Percentiles rank a stretch among this genome's conserved stretches.
Conservation (phyloP, 805 yeast species). For the Candida ulmi region DNA sequence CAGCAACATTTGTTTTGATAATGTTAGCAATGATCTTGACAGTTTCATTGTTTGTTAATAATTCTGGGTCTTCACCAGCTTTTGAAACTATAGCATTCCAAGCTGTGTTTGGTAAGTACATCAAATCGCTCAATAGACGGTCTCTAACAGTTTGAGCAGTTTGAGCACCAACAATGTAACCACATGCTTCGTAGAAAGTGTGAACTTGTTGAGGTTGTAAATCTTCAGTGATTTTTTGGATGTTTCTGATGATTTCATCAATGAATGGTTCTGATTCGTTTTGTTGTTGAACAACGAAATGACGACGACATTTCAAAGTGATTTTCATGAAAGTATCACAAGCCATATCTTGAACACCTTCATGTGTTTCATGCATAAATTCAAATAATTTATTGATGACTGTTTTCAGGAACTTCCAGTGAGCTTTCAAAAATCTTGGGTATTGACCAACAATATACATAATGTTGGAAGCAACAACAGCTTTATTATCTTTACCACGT, state of each 20-base stretch:
- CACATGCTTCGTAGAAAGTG: slow-evolving; percentile 97
- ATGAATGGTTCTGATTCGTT: slow-evolving; percentile 88
- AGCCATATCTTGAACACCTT: slow-evolving; percentile 99
- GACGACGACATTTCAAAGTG: slow-evolving; percentile 90
- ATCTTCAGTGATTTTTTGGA: slow-evolving; percentile 84
- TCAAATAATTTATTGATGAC: slow-evolving; percentile 94
- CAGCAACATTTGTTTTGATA: slow-evolving; percentile 92
- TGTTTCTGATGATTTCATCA: slow-evolving; percentile 78
- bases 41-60: slow-evolving; percentile 73
- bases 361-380: slow-evolving; percentile 99
- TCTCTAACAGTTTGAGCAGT: slow-evolving; percentile 63
- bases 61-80: slow-evolving; percentile 76
- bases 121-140: slow-evolving; percentile 65
- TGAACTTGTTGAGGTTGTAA: slow-evolving; percentile 97
- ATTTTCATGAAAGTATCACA: slow-evolving; percentile 98
- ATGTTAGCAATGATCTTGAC: slow-evolving; percentile 91
- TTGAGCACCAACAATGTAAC: slow-evolving; percentile 87
- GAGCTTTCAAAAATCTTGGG: slow-evolving; percentile 95
- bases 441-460: slow-evolving; percentile 99
- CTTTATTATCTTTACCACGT: slow-evolving; percentile 96
- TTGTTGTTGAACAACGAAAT: slow-evolving; percentile 82
- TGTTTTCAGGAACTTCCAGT: slow-evolving; percentile 95
- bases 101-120: slow-evolving; percentile 90
- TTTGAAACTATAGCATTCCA: slow-evolving; percentile 88
- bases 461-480: slow-evolving; percentile 98